Base-by-base conservation (phyloP, 1,284 basidiomycete species). In the Meira miltonrushii region DNA sequence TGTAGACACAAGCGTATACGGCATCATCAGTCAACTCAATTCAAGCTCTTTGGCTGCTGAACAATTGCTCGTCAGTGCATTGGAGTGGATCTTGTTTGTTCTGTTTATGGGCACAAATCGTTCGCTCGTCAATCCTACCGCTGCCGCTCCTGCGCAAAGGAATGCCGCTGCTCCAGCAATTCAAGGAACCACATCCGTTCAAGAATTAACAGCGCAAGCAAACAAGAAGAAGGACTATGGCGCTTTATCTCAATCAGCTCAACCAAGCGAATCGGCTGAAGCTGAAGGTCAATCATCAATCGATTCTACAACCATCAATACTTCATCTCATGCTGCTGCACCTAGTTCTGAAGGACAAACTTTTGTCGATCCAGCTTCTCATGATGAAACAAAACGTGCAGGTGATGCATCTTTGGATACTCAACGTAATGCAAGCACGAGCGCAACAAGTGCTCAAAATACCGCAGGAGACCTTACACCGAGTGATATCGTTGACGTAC, bases 41-140 rank as follows among this genome's bases (percentile, higher is more conserved):
- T 65, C 61, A 17, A 68, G 66, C n/a, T 66, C 66, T 15, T 57
- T 59, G 7, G 68, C 68, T 17, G 66, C 61, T 6, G 59, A 46
- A 11, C 68, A 68, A 23, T 66, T 68, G 39, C 62, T 58, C 13
- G 67, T 62, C n/a, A 73, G 60, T 41, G 69, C 25, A 55, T 4
- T 13, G 6, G 50, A 53, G 38, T 53, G 50, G 50, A 21, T 53
- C 13, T 13, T 53, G 12, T 53, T 53, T 33, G 12, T 53, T 6
- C 25, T 53, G 15, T 17, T 53, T 13, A 33, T 53, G 11, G 50
- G 17, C 7, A 41, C 50, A 12, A 6, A 53, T 39, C 50, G 50
- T 23, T 13, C 21, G 3, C 46, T 23, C 12, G 25, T 23, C 21
- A 48, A n/a, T 13, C 46, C 46, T 10, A 23, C 46, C 25, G 5